Evolutionary conservation across 2,329 filamentous ascomycete genomes (phyloP), one percentile per base, ranked within the genome.

Genomic region (Trichoderma afroharzianum): DNA sequence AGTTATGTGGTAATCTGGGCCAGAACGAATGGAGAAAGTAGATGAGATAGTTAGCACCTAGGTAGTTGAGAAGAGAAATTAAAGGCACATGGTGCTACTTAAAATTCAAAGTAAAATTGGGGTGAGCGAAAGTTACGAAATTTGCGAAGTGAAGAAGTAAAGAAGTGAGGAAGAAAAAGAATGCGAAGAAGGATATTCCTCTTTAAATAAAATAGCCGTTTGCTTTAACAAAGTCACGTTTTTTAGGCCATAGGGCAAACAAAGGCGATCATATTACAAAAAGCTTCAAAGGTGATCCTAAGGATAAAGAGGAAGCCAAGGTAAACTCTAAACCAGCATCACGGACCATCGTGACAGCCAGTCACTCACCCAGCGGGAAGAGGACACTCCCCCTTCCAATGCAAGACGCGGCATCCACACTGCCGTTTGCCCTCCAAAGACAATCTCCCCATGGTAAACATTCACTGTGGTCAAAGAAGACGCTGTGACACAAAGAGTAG

Each of bases 361-460:
- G 11, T 12, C 7, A 50, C 4, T 26, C 3, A 32, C 55, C 1
- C 8, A 30, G 30, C 14, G 11, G 8, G 4, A 63, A 8, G 4
- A 32, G 3, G 33, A 30, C 3, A 1, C 53, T n/a, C 28, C 24
- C 32, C 2, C 6, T 39, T 57, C 57, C 28, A 59, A 9, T 15
- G 28, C 30, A n/a, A 58, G 21, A 63, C 12, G 32, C 43, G 14
- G 43, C 21, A n/a, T 30, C 33, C 43, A 62, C 67, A 70, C 67
- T 58, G 67, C 67, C 32, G 21, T 39, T 70, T 70, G 9, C 59
- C 58, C n/a, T 24, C 24, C 9, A n/a, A 36, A 4, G 6, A 9
- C 2, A 50, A 21, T 1, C 58, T 58, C 53, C 1, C 53, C 24
- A 68, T 24, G 18, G 9, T 15, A 21, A 67, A 11, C n/a, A 57